These are phyloP conservation scores for Pseudogymnoascus sp. DNA, from an alignment of 2,329 filamentous ascomycete species.

Conservation along the genomic window DNA sequence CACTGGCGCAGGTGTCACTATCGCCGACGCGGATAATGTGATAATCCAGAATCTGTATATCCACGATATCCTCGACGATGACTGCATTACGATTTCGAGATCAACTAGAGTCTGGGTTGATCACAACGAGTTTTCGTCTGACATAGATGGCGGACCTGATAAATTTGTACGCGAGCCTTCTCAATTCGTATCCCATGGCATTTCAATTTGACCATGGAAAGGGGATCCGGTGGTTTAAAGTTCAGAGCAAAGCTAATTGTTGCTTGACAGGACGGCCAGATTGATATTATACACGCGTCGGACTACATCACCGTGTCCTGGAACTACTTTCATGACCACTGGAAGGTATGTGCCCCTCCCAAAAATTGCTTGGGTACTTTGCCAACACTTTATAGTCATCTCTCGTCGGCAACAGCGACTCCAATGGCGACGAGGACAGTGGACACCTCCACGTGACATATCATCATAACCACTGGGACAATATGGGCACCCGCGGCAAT, in stretches of 20 bases:
- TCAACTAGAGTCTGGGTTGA: conserved; percentile 44
- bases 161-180: conserved; percentile 13
- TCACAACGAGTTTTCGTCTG: conserved; percentile 35
- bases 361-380: no score
- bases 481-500: conserved; percentile 16
- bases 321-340: conserved; percentile 38
- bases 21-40: conserved; percentile 44
- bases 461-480: conserved; percentile 22
- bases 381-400: conserved; percentile 13
- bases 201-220: not conserved
- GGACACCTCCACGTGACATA: conserved; percentile 25
- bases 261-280: conserved; percentile 34
- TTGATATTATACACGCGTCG: conserved; percentile 39
- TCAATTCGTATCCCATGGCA: not conserved
- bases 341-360: conserved; percentile 15
- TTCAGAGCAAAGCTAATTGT: not conserved
- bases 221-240: not conserved
- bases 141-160: conserved; percentile 34
- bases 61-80: conserved; percentile 41
- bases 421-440: conserved; percentile 22
- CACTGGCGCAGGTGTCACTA: conserved; percentile 39
- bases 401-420: conserved; percentile 26
- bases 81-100: conserved; percentile 44
- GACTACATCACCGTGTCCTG: conserved; percentile 39
- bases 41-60: conserved; percentile 51